Evolutionary conservation across 768 basidiomycete genomes (phyloP).

Genomic region (Rhizopogon sp.): DNA sequence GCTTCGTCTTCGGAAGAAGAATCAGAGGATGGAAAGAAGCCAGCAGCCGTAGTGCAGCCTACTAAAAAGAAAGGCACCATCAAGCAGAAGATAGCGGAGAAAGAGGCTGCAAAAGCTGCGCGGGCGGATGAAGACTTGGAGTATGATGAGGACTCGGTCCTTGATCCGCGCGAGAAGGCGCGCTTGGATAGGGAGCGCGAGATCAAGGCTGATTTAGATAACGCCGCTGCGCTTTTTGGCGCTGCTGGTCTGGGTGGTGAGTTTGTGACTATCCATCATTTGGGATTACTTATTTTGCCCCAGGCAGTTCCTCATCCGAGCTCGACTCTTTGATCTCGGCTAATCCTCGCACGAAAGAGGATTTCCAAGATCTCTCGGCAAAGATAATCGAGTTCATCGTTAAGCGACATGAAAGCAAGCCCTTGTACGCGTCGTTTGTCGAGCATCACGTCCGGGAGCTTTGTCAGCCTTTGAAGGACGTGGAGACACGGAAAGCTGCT

Average conservation of each 20-base stretch:
- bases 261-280: constrained; percentile 8
- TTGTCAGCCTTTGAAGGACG: constrained; percentile 74
- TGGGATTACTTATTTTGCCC: neutral
- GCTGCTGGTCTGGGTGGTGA: constrained; percentile 59
- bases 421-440: constrained; percentile 77
- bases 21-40: constrained; percentile 32
- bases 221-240: constrained; percentile 80
- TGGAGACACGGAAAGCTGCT: constrained; percentile 88
- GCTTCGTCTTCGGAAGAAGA: constrained; percentile 74
- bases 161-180: constrained; percentile 78
- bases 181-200: constrained; percentile 75
- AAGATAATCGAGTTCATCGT: constrained; percentile 71
- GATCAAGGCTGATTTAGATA: constrained; percentile 80
- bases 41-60: constrained; percentile 49
- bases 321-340: constrained; percentile 69
- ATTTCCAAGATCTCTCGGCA: constrained; percentile 72
- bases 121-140: constrained; percentile 40
- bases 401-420: constrained; percentile 76
- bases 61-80: constrained; percentile 91
- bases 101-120: constrained; percentile 71
- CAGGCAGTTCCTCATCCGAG: constrained; percentile 65
- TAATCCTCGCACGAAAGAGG: constrained; percentile 85
- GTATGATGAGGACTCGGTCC: constrained; percentile 69
- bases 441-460: constrained; percentile 80
- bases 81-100: constrained; percentile 90